Conservation (phyloP, 805 yeast genomes). For the Candida piceae region DNA sequence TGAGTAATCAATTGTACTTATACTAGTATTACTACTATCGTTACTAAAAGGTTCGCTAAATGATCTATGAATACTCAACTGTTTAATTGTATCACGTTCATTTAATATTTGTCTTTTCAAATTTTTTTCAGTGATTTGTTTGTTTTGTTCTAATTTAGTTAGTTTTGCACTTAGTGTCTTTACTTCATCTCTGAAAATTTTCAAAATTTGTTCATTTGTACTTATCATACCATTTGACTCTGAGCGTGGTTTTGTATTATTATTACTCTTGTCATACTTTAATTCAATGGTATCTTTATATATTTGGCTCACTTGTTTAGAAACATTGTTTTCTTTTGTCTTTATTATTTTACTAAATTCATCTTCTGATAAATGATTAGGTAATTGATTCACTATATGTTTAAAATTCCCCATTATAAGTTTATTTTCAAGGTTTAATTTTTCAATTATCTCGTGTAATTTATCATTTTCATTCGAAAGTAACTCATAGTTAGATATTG, state of each 20-base stretch:
- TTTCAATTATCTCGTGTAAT: neutral
- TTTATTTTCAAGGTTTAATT: constrained; percentile 1
- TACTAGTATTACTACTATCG: constrained; percentile 5
- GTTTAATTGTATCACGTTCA: constrained; percentile 24
- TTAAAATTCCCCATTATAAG: too few species aligned
- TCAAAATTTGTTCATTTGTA: constrained; percentile 25
- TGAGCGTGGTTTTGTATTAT: neutral
- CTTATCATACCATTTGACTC: constrained; percentile 7
- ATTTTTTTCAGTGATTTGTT: constrained; percentile 18
- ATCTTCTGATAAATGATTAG: constrained; percentile 7
- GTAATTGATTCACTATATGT: constrained; percentile 5
- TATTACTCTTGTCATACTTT: neutral
- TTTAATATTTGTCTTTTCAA: constrained; percentile 17
- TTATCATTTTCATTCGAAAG: constrained; percentile 5
- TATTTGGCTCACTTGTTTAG: too few species aligned
- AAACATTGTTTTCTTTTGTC: too few species aligned
- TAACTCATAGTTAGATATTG: constrained; percentile 5
- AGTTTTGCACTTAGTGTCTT: constrained; percentile 18
- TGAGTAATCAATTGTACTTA: constrained; percentile 5
- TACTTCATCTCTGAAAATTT: constrained; percentile 27
- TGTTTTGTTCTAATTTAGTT: constrained; percentile 15
- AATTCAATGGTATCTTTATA: too few species aligned
- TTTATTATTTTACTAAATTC: constrained; percentile 4
- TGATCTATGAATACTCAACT: constrained; percentile 13
- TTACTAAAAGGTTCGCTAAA: constrained; percentile 6